phyloP scores from a whole-genome alignment of 176 grass and related monocot genomes.

The Carex scoparia region DNA sequence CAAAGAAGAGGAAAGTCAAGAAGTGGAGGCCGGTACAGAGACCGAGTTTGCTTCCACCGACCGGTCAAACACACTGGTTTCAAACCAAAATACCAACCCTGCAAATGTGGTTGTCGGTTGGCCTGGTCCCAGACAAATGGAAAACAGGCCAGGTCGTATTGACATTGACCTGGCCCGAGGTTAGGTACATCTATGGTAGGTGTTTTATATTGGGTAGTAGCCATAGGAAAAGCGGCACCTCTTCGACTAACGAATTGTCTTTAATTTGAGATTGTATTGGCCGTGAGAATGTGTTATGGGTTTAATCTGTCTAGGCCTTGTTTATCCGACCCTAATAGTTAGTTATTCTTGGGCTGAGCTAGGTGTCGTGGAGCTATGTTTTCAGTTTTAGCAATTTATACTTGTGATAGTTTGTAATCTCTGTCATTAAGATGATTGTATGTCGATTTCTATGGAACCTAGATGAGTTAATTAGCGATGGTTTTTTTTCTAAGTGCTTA shows the following conservation, averaged over 20 bases:
- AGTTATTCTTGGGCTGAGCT: slow-evolving; percentile 15
- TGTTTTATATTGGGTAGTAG: slow-evolving; percentile 13
- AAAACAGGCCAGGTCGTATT: slow-evolving; percentile 26
- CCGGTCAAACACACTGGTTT: neutral
- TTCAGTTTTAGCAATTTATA: slow-evolving; percentile 29
- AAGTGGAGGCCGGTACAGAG: slow-evolving; percentile 21
- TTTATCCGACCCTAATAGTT: slow-evolving; percentile 19
- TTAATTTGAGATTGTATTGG: slow-evolving; percentile 7
- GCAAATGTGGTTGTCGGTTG: slow-evolving; percentile 10
- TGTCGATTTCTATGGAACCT: slow-evolving; percentile 11
- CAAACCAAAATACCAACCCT: slow-evolving; percentile 18
- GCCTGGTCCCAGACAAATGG: slow-evolving; percentile 17
- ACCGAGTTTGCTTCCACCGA: slow-evolving; percentile 5
- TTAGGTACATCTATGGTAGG: slow-evolving; percentile 16
- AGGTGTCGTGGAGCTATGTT: slow-evolving; percentile 11
- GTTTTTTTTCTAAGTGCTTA: neutral
- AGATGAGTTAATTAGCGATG: slow-evolving; percentile 5
- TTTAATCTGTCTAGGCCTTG: slow-evolving; percentile 16
- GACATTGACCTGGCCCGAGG: slow-evolving; percentile 26
- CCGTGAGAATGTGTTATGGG: neutral
- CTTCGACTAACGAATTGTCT: slow-evolving; percentile 20
- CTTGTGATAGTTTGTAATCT: slow-evolving; percentile 18
- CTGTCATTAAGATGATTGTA: slow-evolving; percentile 18
- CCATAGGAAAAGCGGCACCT: slow-evolving; percentile 12
- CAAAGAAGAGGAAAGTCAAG: slow-evolving; percentile 25